Base-by-base conservation (phyloP, 495 filamentous ascomycete species). In the Trichoderma parareesei region DNA sequence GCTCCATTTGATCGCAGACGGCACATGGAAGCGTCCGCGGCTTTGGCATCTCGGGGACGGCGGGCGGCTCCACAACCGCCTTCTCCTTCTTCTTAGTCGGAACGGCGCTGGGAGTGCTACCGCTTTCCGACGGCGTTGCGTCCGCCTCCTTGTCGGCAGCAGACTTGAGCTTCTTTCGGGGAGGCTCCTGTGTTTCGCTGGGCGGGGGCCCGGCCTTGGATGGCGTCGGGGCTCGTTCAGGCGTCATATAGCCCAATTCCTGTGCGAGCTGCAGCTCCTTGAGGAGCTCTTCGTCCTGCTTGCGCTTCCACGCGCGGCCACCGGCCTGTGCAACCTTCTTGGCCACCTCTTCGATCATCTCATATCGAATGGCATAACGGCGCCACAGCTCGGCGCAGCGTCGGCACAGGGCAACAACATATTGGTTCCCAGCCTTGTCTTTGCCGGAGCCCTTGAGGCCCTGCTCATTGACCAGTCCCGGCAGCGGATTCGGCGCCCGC, bases 301-400 rank as follows among this genome's bases (percentile, higher is more conserved):
- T 88, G 60, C 91, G 85, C 72, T 93, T 92, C 89, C 88, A 92
- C 2, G 90, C 90, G 65, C 90, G 88, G 46, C 92, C 90, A 49
- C 92, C 91, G 65, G 85, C 87, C 62, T 87, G 86, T 4, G 87
- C 86, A 62, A 95, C 87, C 79, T 95, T 94, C 80, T 94, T 97
- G 33, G 88, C 87, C 42, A 97, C 82, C 67, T 98, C 94, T 64
- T 98, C 94, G n/a, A 90, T 81, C 68, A 95, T 90, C 72, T 98
- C 94, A 86, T 91, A 99, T 66, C 94, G 90, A 64, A 99, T 92
- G 10, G 88, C 92, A 71, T 98, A 98, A 65, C 93, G 89, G 41
- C 94, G 85, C 94, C 94, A 99, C 40, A 98, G 78, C 57, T 90
- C 83, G 20, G 91, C 92, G 75, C 94, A 99, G 6, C 93, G 87